phyloP scores from a whole-genome alignment of 306 rosid species.

The Delonix regia region DNA sequence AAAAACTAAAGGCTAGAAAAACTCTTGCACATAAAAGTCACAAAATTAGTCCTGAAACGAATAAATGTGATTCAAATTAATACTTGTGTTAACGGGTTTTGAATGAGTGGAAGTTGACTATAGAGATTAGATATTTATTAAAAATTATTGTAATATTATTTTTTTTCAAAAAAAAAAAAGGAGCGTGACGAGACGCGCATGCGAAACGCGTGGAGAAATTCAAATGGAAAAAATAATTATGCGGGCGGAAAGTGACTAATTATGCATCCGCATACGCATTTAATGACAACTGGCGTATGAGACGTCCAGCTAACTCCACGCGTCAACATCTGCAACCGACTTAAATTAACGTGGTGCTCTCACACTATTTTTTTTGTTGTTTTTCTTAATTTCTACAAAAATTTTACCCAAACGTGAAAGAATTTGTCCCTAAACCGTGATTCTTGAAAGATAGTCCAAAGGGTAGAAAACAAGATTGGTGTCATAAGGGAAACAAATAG shows the following conservation, averaged over 20 bases:
- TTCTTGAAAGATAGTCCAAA: neutral
- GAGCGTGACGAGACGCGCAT: neutral
- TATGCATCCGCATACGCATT: neutral
- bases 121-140: neutral
- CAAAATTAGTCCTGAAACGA: slow-evolving; percentile 23
- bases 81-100: no score
- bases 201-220: slow-evolving; percentile 32
- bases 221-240: neutral
- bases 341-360: slow-evolving; percentile 33
- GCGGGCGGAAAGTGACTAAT: neutral
- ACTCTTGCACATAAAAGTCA: slow-evolving; percentile 29
- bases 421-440: neutral
- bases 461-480: neutral
- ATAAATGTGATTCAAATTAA: slow-evolving; percentile 6
- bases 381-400: neutral
- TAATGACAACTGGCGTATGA: slow-evolving; percentile 43
- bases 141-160: neutral
- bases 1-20: neutral
- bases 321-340: slow-evolving; percentile 30
- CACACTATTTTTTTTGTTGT: neutral
- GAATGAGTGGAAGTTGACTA: neutral
- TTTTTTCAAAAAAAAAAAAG: no score
- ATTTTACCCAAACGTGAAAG: neutral
- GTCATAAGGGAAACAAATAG: neutral
- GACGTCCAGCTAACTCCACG: slow-evolving; percentile 49